Percentiles rank a stretch among this genome's conserved stretches.
Conservation (phyloP, 2,329 filamentous ascomycete genomes). For the Huntiella bhutanensis region DNA sequence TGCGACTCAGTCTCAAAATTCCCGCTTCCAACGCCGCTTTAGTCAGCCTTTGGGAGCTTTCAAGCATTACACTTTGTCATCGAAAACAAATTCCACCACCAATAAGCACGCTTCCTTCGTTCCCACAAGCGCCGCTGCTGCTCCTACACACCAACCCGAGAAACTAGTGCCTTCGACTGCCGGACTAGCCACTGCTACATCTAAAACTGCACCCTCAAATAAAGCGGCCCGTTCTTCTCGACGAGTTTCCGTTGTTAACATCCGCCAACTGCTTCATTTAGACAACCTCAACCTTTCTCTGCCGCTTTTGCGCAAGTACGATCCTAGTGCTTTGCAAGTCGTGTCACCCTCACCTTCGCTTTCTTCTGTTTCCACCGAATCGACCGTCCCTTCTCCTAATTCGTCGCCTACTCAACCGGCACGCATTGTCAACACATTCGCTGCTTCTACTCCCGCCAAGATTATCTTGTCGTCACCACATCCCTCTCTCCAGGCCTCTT, state of each 20-base stretch:
- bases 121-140: neutral
- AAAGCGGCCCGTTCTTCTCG: constrained; percentile 2
- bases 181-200: neutral
- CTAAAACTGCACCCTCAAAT: neutral
- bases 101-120: neutral
- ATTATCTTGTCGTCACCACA: too few relatives aligned
- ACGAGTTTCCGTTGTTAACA: constrained; percentile 7
- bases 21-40: neutral
- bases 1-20: neutral
- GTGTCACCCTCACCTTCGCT: constrained; percentile 8
- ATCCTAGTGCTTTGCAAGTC: neutral
- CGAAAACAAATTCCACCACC: neutral
- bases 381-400: constrained; percentile 3
- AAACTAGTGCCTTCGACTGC: neutral
- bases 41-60: neutral
- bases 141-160: neutral
- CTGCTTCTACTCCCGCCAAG: neutral
- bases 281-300: constrained; percentile 6
- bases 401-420: constrained; percentile 1
- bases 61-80: neutral
- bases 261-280: constrained; percentile 8
- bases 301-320: constrained; percentile 8
- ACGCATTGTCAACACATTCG: too few relatives aligned
- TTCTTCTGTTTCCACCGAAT: constrained; percentile 4
- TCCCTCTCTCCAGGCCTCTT: neutral